phyloP scores from a whole-genome alignment of 441 rosid species.

The Syzygium malaccense region DNA sequence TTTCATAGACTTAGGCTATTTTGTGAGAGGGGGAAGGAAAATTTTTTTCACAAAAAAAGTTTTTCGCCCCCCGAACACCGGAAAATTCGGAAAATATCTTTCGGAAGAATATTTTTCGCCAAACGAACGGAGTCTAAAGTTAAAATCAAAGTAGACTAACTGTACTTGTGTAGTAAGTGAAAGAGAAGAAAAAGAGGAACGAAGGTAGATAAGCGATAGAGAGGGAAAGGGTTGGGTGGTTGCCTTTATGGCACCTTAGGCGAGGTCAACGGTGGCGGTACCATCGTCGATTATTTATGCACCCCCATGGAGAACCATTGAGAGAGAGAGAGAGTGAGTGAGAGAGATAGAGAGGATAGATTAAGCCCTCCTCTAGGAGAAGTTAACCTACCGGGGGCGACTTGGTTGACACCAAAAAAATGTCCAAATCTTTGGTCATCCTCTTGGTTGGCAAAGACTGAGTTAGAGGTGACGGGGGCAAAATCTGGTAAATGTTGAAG shows the following conservation, averaged over 20 bases:
- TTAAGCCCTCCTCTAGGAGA: too few species aligned
- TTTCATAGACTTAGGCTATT: too few species aligned
- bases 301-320: background rate
- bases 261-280: background rate
- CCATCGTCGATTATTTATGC: background rate
- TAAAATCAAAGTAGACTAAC: background rate
- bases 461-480: background rate
- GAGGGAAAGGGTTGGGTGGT: background rate
- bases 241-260: background rate
- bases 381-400: too few species aligned
- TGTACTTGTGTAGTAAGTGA: background rate
- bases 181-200: background rate
- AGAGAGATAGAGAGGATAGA: background rate
- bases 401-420: too few species aligned
- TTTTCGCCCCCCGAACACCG: too few species aligned
- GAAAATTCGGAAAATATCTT: too few species aligned
- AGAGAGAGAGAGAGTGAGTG: too few species aligned
- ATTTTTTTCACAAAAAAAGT: too few species aligned
- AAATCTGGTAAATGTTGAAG: background rate
- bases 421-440: background rate
- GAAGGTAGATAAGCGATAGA: background rate
- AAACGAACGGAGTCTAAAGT: too few species aligned
- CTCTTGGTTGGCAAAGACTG: background rate
- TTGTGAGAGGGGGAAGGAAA: too few species aligned
- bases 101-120: too few species aligned